Base-by-base conservation (phyloP, 2,329 filamentous ascomycete species). In the Fusarium clavum region DNA sequence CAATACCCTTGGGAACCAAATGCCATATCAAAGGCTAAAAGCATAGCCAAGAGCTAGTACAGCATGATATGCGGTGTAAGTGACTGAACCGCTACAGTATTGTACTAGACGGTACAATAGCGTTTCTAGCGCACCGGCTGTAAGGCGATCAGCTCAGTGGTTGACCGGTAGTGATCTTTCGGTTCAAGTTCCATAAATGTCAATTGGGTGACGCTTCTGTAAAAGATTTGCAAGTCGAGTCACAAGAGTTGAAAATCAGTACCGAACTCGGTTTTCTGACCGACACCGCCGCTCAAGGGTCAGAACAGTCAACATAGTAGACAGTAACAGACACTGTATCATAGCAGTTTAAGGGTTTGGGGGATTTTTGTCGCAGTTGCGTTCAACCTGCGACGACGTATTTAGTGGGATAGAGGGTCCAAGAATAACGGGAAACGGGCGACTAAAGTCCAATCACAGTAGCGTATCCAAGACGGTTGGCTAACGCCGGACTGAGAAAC, bases 201-300 rank as follows among this genome's bases (percentile, higher is more conserved):
- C 46, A 25, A 47, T 65, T 24, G n/a, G 32, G 48, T 45, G 56
- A 69, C 60, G 32, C 24, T 65, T 65, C 24, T 41, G 68, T 65
- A 18, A 61, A 69, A 41, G 68, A 71, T 71, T 70, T 64, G 55
- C 56, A 68, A 25, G n/a, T 38, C 43, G 48, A 61, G 55, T 69
- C 48, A 30, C 40, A 47, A 54, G 44, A 57, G 52, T 44, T 52
- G 68, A 61, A 64, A 71, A 71, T 71, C 68, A 65, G 61, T 45
- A 41, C 68, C 64, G 22, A 62, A 69, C 56, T 65, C 46, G 68
- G 68, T 45, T 40, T 45, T 13, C 41, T 61, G 68, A 71, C 60
- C 64, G 64, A 71, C 68, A 69, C 64, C 52, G 60, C 64, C 40
- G 64, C 68, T 71, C 60, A 52, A 48, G 64, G 64, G 16, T 53